These are phyloP conservation scores for Rosa rugosa DNA, from an alignment of 306 rosid species.

Conservation along the genomic window DNA sequence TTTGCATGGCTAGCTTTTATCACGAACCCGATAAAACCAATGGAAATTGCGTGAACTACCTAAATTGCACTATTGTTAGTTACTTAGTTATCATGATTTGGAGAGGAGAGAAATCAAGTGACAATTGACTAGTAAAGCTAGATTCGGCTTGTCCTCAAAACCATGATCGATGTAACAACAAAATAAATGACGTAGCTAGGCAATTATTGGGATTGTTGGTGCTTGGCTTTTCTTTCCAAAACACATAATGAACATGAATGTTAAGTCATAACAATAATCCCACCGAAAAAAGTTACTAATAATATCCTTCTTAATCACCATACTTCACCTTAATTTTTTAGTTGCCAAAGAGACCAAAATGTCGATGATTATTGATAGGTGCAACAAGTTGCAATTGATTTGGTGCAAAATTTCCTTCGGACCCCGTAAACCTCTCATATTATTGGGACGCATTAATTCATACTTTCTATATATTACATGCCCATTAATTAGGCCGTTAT, in stretches of 20 bases:
- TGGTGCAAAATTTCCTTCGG: not conserved
- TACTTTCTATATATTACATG: not conserved
- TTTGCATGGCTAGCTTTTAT: constrained; percentile 16
- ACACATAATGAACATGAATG: not conserved
- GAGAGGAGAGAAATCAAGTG: not conserved
- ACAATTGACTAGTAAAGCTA: not conserved
- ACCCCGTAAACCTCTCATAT: not conserved
- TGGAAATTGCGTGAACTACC: not conserved
- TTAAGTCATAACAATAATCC: not conserved
- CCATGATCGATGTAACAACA: not conserved
- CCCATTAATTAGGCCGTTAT: not conserved
- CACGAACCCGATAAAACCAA: not conserved
- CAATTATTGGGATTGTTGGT: not conserved
- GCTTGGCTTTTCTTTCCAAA: not conserved
- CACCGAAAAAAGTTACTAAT: not conserved
- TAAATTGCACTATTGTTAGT: not conserved
- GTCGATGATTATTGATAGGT: not conserved
- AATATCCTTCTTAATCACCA: not conserved
- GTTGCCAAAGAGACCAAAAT: not conserved
- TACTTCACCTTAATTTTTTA: not conserved
- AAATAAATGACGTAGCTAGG: not conserved
- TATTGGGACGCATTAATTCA: not conserved
- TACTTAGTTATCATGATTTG: constrained; percentile 10
- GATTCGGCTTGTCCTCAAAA: not conserved
- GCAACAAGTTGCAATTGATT: not conserved